Percentiles rank a stretch among this genome's conserved stretches.
Evolutionary conservation across 148 eudicot genomes (phyloP).

Genomic region (Tetragonia tetragonoides): DNA sequence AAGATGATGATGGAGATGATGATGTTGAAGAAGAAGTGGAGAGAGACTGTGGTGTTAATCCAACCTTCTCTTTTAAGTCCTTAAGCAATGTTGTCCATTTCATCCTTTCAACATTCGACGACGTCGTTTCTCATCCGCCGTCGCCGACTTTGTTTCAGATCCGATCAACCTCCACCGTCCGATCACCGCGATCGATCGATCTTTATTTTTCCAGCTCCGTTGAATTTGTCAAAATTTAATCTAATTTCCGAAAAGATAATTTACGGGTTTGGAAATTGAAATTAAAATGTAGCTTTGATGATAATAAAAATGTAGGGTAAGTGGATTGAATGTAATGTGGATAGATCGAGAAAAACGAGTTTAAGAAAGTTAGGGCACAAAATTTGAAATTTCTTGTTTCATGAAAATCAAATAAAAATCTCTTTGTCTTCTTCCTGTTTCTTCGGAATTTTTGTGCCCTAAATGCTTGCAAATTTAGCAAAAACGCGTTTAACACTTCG

Average conservation of each 20-base stretch:
- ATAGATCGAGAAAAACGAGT: slow-evolving; percentile 7
- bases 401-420: background rate
- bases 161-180: slow-evolving; percentile 15
- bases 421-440: background rate
- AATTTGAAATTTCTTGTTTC: background rate
- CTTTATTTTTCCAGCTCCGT: background rate
- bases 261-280: background rate
- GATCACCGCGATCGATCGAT: slow-evolving; percentile 25
- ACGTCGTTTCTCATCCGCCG: slow-evolving; percentile 51
- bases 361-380: slow-evolving; percentile 1
- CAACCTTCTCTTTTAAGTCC: slow-evolving; percentile 91
- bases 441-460: slow-evolving; percentile 22
- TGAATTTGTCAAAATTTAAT: background rate
- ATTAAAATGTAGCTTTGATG: background rate
- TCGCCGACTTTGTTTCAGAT: slow-evolving; percentile 21
- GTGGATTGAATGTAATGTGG: background rate
- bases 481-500: slow-evolving; percentile 27
- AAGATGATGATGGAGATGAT: slow-evolving; percentile 31
- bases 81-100: slow-evolving; percentile 97
- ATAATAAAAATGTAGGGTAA: too few species aligned
- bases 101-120: slow-evolving; percentile 59
- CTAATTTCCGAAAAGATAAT: background rate
- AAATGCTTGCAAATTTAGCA: slow-evolving; percentile 19
- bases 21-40: slow-evolving; percentile 27
- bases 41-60: slow-evolving; percentile 42